These are phyloP conservation scores for Boletus eberwhitei DNA, from an alignment of 768 basidiomycete genomes.

Conservation along the genomic window DNA sequence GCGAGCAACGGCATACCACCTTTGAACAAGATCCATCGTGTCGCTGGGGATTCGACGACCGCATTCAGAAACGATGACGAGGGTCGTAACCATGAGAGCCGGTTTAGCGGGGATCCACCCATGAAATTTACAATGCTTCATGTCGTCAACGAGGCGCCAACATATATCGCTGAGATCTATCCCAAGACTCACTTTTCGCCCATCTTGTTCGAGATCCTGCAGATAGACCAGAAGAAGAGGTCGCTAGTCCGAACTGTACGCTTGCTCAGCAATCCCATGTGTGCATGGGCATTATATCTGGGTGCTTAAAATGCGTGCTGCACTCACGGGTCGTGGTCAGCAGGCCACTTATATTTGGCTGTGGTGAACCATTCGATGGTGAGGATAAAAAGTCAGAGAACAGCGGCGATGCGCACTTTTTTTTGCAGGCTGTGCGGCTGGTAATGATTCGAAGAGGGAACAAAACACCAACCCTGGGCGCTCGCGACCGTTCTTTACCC, in stretches of 20 bases:
- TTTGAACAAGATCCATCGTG: constrained; percentile 80
- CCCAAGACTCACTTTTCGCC: constrained; percentile 28
- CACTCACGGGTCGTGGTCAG: constrained; percentile 3
- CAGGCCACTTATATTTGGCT: constrained; percentile 12
- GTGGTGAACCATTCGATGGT: neutral
- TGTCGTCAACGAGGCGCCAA: neutral
- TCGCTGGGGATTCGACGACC: constrained; percentile 52
- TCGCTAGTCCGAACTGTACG: neutral
- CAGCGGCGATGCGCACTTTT: neutral
- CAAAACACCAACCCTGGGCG: neutral
- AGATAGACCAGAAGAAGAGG: neutral
- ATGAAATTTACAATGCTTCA: constrained; percentile 48
- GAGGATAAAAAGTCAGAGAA: neutral
- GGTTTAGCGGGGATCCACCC: constrained; percentile 70
- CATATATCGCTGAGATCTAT: neutral
- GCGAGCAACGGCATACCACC: constrained; percentile 64
- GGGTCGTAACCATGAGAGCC: constrained; percentile 76
- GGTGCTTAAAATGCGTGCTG: neutral
- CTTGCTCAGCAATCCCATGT: constrained; percentile 14
- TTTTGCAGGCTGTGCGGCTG: neutral
- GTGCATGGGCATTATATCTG: neutral
- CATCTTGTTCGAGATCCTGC: constrained; percentile 24
- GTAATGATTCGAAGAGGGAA: neutral
- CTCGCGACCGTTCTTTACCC: constrained; percentile 7
- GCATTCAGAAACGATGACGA: constrained; percentile 76